These are phyloP conservation scores for Botrytis hyacinthi DNA, from an alignment of 2,329 filamentous ascomycete species.

Conservation along the genomic window DNA sequence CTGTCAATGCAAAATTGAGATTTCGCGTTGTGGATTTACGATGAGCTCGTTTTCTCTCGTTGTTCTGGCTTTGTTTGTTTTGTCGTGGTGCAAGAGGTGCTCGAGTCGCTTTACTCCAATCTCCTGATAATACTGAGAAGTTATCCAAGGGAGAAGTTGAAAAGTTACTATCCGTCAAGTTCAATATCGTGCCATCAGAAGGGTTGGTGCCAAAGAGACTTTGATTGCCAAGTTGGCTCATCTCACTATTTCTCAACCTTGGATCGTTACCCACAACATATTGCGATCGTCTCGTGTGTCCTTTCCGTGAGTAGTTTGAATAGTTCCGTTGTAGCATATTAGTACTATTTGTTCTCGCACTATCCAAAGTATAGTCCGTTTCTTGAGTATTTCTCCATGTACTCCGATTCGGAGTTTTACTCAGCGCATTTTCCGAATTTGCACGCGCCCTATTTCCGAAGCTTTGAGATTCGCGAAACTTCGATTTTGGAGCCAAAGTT, in stretches of 20 bases:
- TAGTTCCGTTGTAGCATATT: slow-evolving; percentile 30
- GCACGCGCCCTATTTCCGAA: slow-evolving; percentile 26
- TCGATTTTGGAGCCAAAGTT: slow-evolving; percentile 20
- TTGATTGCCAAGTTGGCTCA: slow-evolving; percentile 12
- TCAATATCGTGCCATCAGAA: slow-evolving; percentile 25
- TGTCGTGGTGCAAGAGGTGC: slow-evolving; percentile 13
- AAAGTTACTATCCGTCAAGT: slow-evolving; percentile 32
- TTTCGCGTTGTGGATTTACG: slow-evolving; percentile 27
- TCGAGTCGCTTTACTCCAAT: slow-evolving; percentile 16
- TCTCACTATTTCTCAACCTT: slow-evolving; percentile 24
- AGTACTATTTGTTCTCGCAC: slow-evolving; percentile 29
- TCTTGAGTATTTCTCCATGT: slow-evolving; percentile 34
- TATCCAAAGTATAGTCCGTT: slow-evolving; percentile 25
- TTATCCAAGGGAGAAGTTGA: slow-evolving; percentile 30
- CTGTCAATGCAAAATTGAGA: slow-evolving; percentile 22
- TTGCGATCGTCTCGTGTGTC: slow-evolving; percentile 30
- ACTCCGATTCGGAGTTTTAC: slow-evolving; percentile 25
- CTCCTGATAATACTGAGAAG: slow-evolving; percentile 28
- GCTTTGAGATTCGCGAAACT: slow-evolving; percentile 21
- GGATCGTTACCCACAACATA: slow-evolving; percentile 21
- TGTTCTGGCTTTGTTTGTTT: background rate
- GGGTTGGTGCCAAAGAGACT: slow-evolving; percentile 9
- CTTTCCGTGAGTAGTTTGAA: slow-evolving; percentile 36
- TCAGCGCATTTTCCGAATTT: slow-evolving; percentile 33
- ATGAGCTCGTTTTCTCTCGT: slow-evolving; percentile 8